Conservation (phyloP, 768 basidiomycete species). For the Melanogaster broomeanus region DNA sequence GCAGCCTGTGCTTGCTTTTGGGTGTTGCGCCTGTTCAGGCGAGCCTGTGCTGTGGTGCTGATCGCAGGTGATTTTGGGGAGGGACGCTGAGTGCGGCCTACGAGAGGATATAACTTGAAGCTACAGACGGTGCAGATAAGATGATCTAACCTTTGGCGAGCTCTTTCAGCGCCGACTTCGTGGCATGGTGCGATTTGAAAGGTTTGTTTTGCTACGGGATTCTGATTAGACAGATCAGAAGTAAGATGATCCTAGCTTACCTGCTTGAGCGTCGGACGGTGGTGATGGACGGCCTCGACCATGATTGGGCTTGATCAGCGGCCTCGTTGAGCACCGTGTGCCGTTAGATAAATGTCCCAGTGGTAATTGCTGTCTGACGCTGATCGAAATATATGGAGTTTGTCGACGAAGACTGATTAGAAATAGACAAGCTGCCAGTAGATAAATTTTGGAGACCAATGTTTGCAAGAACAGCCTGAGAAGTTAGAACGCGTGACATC, state of each 20-base stretch:
- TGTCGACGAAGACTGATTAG: no score
- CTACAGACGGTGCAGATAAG: not conserved
- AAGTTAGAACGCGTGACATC: no score
- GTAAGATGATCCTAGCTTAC: slow-evolving; percentile 32
- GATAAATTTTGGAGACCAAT: no score
- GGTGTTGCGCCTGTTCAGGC: slow-evolving; percentile 78
- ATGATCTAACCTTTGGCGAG: slow-evolving; percentile 69
- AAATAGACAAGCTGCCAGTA: no score
- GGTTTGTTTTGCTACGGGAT: slow-evolving; percentile 75
- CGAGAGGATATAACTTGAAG: not conserved
- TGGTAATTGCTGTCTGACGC: not conserved
- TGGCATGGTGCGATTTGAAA: slow-evolving; percentile 90
- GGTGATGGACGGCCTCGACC: slow-evolving; percentile 50
- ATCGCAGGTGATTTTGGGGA: slow-evolving; percentile 53
- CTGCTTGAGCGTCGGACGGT: slow-evolving; percentile 88
- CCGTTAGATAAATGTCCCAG: not conserved
- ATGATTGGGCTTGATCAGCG: slow-evolving; percentile 19
- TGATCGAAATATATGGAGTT: no score
- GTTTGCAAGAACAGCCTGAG: no score
- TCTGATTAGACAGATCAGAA: not conserved
- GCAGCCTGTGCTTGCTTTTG: slow-evolving; percentile 80
- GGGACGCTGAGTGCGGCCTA: slow-evolving; percentile 60
- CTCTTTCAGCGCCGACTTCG: slow-evolving; percentile 83
- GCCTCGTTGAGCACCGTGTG: not conserved
- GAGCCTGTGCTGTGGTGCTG: slow-evolving; percentile 63